Base-by-base conservation (phyloP, 495 filamentous ascomycete species). In the Xanthoparmelia taractica region DNA sequence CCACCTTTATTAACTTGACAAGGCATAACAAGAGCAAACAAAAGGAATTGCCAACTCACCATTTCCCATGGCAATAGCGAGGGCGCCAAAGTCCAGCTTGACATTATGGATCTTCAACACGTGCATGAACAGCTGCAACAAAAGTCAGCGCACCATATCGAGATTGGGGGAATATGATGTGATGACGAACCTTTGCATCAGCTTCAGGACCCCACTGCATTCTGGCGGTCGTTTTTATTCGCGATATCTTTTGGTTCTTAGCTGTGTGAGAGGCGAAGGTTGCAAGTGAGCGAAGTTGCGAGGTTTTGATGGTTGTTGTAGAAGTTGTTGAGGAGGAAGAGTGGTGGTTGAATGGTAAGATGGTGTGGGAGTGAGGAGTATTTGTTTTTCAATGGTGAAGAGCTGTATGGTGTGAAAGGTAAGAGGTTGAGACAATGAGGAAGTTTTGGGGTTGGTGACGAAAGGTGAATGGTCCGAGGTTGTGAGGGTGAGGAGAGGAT, bases 151-250 rank as follows among this genome's bases (percentile, higher is more conserved):
- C 36, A 27, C 1, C 29, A 48, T 31, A 52, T 3, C n/a, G n/a
- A n/a, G n/a, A n/a, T n/a, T n/a, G n/a, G n/a, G n/a, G n/a, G n/a
- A n/a, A n/a, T n/a, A n/a, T n/a, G n/a, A n/a, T n/a, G 40, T 33
- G 4, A 45, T 20, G 3, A 56, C 23, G 10, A 43, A 62, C 60
- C 20, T 55, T 33, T 17, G 60, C 60, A 41, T 62, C 60, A 18
- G 48, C 23, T 2, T 41, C 50, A 10, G 36, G 60, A 10, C 60
- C 60, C 60, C 60, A 62, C 60, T 62, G 60, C 37, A 62, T 54
- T 31, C 31, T 62, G 25, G 48, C 31, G 18, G 50, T 8, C 12
- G 34, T 12, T n/a, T 41, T 62, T 15, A 0, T 31, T 41, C 11
- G 27, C 25, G 50, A 4, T 56, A 6, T 15, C 8, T 31, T 15